These are phyloP conservation scores for Hanseniaspora meyeri DNA, from an alignment of 805 yeast genomes.

Conservation along the genomic window DNA sequence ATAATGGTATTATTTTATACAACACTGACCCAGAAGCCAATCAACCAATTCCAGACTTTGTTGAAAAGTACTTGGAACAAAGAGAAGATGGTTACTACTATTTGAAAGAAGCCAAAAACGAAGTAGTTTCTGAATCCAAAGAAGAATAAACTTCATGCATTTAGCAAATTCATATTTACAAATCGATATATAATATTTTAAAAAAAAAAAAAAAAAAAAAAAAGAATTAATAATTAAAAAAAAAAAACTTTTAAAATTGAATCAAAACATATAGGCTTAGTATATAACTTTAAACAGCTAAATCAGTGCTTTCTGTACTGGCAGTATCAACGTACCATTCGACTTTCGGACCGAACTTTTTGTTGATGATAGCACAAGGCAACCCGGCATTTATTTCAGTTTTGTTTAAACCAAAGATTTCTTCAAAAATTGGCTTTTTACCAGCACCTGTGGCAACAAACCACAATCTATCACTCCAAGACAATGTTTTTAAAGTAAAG, in stretches of 20 bases:
- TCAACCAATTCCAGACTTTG: slow-evolving; percentile 21
- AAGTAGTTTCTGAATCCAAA: neutral
- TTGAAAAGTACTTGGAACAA: slow-evolving; percentile 21
- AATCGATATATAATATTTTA: neutral
- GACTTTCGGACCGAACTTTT: slow-evolving; percentile 40
- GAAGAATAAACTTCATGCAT: neutral
- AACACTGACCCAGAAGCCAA: slow-evolving; percentile 29
- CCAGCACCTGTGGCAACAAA: slow-evolving; percentile 86
- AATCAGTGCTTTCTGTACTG: slow-evolving; percentile 45
- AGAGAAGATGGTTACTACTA: slow-evolving; percentile 24
- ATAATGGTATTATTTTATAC: slow-evolving; percentile 39
- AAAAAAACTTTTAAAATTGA: neutral
- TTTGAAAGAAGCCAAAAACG: slow-evolving; percentile 2
- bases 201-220: neutral
- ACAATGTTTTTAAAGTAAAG: slow-evolving; percentile 66
- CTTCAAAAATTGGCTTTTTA: slow-evolving; percentile 58
- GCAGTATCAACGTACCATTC: slow-evolving; percentile 73
- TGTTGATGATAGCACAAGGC: slow-evolving; percentile 69
- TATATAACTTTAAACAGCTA: neutral
- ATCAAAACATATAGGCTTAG: neutral
- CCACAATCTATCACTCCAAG: slow-evolving; percentile 37
- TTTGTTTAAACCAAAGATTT: slow-evolving; percentile 39
- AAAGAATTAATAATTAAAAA: neutral
- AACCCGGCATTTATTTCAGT: slow-evolving; percentile 35
- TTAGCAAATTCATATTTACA: neutral